Evolutionary conservation across 2,329 filamentous ascomycete species (phyloP), one percentile per base, ranked within the genome.

Genomic region (Colletotrichum australisinense): DNA sequence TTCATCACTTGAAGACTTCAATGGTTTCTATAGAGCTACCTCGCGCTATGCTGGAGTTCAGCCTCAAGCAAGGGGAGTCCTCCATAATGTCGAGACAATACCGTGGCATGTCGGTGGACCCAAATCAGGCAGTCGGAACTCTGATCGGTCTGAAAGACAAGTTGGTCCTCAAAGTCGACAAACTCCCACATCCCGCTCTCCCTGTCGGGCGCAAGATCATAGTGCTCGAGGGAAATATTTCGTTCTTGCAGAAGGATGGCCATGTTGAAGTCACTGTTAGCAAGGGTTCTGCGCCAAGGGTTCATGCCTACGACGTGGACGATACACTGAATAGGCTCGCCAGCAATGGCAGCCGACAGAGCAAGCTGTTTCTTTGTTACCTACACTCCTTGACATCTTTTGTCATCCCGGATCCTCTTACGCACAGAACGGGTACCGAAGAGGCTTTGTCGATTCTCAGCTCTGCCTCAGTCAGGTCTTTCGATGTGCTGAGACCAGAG

Each of bases 321-420:
- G 60, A 75, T 0, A 78, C 79, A 1, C 83, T 93, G 0, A 85
- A 89, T 0, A 81, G 86, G 4, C 76, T 93, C 0, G 73, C 83
- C 0, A 88, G 89, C n/a, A 88, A 86, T 73, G 87, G 86, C 0
- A 87, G 81, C 14, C 60, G 91, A 0, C 83, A 86, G 16, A 89
- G 87, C 78, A 89, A 87, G 67, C 79, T 93, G 0, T 83, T 86
- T n/a, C 79, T 90, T 0, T 81, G 82, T 11, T 87, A 88, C 30
- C 78, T 92, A 0, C 89, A 92, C 74, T 88, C 86, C 0, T 69
- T 90, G 0, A 92, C 90, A 0, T 88, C 89, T 0, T 84, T 84
- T 63, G 88, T 83, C 35, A 78, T 89, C 0, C 85, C 86, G 0
- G 89, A 92, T 75, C 80, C 79, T 0, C 80, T 91, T 0, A 88